Percentiles rank a stretch among this genome's conserved stretches.
Conservation (phyloP, 179 eudicot genomes). For the Beta macrorhiza region DNA sequence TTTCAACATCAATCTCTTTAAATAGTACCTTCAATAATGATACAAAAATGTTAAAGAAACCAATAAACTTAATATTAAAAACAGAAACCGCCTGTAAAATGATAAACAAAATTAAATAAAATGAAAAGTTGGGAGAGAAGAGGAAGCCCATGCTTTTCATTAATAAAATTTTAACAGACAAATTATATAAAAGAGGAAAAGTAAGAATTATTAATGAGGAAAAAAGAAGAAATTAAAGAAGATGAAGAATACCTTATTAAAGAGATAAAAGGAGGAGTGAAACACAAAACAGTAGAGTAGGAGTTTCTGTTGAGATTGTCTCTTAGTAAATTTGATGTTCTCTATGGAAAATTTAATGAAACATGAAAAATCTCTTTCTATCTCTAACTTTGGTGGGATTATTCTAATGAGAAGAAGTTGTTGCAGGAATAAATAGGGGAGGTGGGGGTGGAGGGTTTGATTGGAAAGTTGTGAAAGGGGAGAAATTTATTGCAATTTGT, state of each 20-base stretch:
- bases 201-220: background rate
- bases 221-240: too few relatives aligned
- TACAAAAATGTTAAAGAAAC: conserved; percentile 5
- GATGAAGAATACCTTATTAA: background rate
- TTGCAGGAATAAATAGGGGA: conserved; percentile 60
- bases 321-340: conserved; percentile 31
- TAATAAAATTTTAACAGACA: conserved; percentile 15
- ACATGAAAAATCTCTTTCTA: conserved; percentile 10
- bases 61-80: background rate
- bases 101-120: background rate
- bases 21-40: conserved; percentile 13
- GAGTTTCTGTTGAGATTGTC: conserved; percentile 40
- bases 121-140: conserved; percentile 18
- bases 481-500: conserved; percentile 32
- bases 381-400: conserved; percentile 33
- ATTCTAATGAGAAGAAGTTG: conserved; percentile 60
- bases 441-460: conserved; percentile 26
- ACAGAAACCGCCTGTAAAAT: conserved; percentile 29
- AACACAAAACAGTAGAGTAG: background rate
- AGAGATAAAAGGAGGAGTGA: background rate
- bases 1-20: conserved; percentile 20
- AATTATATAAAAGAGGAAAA: background rate
- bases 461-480: conserved; percentile 34
- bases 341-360: conserved; percentile 25
- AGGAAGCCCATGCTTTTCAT: conserved; percentile 33